Evolutionary conservation across 352 stramenopile genomes (phyloP), one percentile per base, ranked within the genome.

Genomic region (Phytophthora litchii): DNA sequence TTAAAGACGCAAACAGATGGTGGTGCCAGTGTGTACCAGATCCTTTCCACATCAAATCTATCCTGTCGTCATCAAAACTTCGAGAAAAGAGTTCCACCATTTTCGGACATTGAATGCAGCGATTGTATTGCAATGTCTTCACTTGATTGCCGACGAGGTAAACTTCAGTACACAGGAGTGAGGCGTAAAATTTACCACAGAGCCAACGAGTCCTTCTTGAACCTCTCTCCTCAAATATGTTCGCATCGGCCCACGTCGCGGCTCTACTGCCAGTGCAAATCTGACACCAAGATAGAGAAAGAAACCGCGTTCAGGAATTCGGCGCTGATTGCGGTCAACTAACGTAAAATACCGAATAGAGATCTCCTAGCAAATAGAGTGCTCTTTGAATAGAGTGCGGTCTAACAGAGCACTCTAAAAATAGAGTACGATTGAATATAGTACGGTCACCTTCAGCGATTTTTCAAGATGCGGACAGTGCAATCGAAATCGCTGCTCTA

Each of bases 61-160:
- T 20, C 47, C 20, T 54, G 47, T 43, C 47, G 32, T 58, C 17
- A 20, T 58, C 17, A 50, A 4, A 48, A 47, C 27, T 35, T 42
- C 4, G 16, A 41, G 13, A 58, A 37, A 42, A 58, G 9, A 58
- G 25, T 10, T 58, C 38, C n/a, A 58, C 21, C 50, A 58, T 58
- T 32, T 50, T 27, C 8, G 50, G 38, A 14, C 50, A 38, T 16
- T 27, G 20, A 3, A 58, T 36, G 32, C 27, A 25, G 27, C 29
- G 23, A 3, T 58, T 38, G 19, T 49, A 50, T 13, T 34, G 25
- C 23, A 50, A 20, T 3, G 14, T 43, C 34, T 23, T 27, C 0
- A 40, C 13, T 31, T 56, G n/a, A 14, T 38, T 25, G 7, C 29
- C 46, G 13, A 21, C 19, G 19, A n/a, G 31, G 14, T n/a, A 44